Conservation (phyloP, 2,329 filamentous ascomycete genomes). For the Penicillium verrucosum region DNA sequence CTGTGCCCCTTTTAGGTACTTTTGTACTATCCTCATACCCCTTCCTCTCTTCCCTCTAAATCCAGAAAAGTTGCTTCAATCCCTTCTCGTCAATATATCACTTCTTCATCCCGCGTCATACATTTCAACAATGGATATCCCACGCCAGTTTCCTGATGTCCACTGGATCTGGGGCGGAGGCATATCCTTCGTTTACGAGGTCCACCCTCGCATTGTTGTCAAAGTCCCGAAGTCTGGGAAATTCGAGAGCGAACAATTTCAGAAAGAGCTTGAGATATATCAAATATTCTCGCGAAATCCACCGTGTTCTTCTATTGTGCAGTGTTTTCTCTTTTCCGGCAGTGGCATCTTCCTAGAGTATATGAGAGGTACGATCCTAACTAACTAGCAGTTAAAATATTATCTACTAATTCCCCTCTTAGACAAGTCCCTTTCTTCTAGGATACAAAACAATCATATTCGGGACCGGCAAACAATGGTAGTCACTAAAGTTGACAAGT, state of each 20-base stretch:
- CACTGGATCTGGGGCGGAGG: slow-evolving; percentile 26
- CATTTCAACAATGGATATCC: slow-evolving; percentile 17
- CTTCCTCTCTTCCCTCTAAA: too few relatives aligned
- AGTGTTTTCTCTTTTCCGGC: slow-evolving; percentile 21
- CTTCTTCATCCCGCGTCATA: too few relatives aligned
- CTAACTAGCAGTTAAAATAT: neutral
- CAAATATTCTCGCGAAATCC: slow-evolving; percentile 19
- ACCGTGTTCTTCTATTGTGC: slow-evolving; percentile 24
- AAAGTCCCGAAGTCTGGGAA: too few relatives aligned
- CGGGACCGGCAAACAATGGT: slow-evolving; percentile 18
- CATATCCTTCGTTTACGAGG: slow-evolving; percentile 28
- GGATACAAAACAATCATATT: slow-evolving; percentile 26
- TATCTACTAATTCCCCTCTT: slow-evolving; percentile 10
- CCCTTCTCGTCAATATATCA: too few relatives aligned
- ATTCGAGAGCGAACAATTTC: slow-evolving; percentile 17
- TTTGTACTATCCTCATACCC: too few relatives aligned
- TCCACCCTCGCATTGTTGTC: too few relatives aligned
- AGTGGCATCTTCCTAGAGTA: slow-evolving; percentile 32
- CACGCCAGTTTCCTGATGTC: slow-evolving; percentile 18
- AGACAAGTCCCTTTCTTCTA: slow-evolving; percentile 22
- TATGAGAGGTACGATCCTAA: slow-evolving; percentile 23
- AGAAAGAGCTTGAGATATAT: slow-evolving; percentile 26
- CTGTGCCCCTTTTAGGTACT: too few relatives aligned
- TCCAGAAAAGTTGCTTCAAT: too few relatives aligned
- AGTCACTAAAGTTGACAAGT: slow-evolving; percentile 10